phyloP scores from a whole-genome alignment of 2,329 filamentous ascomycete species.

The Fusarium ambrosium region DNA sequence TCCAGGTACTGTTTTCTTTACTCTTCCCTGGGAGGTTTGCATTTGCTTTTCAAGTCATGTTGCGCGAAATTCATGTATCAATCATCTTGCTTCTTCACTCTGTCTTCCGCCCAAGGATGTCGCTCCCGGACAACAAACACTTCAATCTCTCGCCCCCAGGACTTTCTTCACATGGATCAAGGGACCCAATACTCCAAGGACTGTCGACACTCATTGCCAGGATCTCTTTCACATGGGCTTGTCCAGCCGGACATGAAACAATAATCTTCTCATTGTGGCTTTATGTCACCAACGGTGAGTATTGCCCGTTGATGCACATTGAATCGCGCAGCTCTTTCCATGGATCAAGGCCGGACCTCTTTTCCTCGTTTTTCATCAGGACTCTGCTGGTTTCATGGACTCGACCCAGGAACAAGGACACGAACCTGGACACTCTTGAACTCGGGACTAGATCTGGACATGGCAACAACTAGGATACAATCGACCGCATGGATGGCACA shows the following conservation, averaged over 20 bases:
- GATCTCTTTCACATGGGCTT: slow-evolving; percentile 43
- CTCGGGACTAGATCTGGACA: slow-evolving; percentile 11
- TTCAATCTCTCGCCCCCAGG: slow-evolving; percentile 26
- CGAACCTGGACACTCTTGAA: slow-evolving; percentile 16
- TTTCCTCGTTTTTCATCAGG: slow-evolving; percentile 30
- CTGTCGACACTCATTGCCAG: slow-evolving; percentile 16
- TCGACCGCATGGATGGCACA: slow-evolving; percentile 15
- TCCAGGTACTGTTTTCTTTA: slow-evolving; percentile 72
- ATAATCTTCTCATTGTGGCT: slow-evolving; percentile 42
- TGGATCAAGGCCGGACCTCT: slow-evolving; percentile 45
- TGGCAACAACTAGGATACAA: slow-evolving; percentile 27
- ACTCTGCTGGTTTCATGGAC: slow-evolving; percentile 35
- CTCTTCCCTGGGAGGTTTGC: slow-evolving; percentile 59
- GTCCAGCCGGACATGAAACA: slow-evolving; percentile 52
- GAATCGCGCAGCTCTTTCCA: slow-evolving; percentile 30
- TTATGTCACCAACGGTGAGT: slow-evolving; percentile 52
- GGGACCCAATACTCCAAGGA: slow-evolving; percentile 26
- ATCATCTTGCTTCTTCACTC: slow-evolving; percentile 44
- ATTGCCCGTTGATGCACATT: slow-evolving; percentile 51
- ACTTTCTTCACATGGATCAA: slow-evolving; percentile 15
- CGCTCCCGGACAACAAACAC: slow-evolving; percentile 30
- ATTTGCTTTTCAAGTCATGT: slow-evolving; percentile 52
- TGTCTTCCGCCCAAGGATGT: slow-evolving; percentile 39
- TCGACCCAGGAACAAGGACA: slow-evolving; percentile 34
- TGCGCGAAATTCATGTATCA: slow-evolving; percentile 48